A percentile compares a stretch with the other conserved stretches of the same genome.
These are phyloP conservation scores for Glaciozyma antarctica DNA, from an alignment of 768 basidiomycete species.

Conservation along the genomic window DNA sequence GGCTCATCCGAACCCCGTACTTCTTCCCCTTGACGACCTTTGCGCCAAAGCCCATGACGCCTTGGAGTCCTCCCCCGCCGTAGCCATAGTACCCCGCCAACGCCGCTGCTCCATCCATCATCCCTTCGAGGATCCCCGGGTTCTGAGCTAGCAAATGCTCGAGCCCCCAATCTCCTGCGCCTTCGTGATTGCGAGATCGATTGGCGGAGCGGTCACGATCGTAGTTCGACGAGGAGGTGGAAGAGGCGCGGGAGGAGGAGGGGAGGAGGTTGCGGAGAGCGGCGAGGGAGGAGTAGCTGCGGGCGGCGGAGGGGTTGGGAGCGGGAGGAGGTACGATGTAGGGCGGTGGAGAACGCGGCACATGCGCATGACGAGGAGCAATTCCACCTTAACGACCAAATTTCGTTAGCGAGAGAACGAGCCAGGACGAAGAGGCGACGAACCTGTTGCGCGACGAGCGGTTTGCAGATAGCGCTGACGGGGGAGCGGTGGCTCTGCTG, in stretches of 20 bases:
- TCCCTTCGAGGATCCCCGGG: neutral
- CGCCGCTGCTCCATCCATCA: neutral
- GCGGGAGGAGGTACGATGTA: neutral
- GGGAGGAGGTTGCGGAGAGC: neutral
- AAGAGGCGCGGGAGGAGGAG: neutral
- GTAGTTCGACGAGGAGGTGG: neutral
- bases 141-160: slow-evolving; percentile 22
- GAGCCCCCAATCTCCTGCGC: neutral
- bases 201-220: neutral
- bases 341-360: neutral
- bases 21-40: slow-evolving; percentile 5
- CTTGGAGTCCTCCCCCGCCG: slow-evolving; percentile 10
- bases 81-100: neutral
- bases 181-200: neutral
- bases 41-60: neutral
- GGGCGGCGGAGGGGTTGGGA: neutral
- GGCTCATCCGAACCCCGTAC: slow-evolving; percentile 21
- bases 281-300: neutral
- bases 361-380: neutral
- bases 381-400: neutral
- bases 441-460: neutral
- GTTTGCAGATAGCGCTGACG: neutral
- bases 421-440: slow-evolving; percentile 1
- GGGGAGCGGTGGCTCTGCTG: neutral
- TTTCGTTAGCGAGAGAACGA: neutral